phyloP scores from a whole-genome alignment of 495 filamentous ascomycete species.

The Aspergillus nidulans region DNA sequence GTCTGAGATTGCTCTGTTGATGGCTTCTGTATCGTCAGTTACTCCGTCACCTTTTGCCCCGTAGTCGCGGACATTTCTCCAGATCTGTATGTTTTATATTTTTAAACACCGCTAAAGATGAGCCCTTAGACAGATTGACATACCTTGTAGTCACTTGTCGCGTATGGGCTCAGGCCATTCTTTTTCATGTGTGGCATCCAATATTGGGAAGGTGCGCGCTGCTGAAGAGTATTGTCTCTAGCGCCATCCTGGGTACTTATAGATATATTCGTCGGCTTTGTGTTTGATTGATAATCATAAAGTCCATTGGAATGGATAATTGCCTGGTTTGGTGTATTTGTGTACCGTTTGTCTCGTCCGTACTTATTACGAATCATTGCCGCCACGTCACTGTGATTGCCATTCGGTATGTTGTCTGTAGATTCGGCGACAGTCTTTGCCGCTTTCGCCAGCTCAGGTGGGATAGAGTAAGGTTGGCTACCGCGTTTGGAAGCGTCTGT shows the following conservation, averaged over 20 bases:
- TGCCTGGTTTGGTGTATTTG: background rate
- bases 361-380: background rate
- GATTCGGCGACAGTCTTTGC: background rate
- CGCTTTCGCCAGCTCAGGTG: background rate
- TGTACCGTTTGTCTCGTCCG: background rate
- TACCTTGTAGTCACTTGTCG: constrained; percentile 15
- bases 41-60: constrained; percentile 46
- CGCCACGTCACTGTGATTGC: background rate
- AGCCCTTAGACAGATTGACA: background rate
- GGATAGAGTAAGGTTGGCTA: background rate
- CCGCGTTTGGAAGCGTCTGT: background rate
- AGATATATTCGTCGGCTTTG: background rate
- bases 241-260: background rate
- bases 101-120: too few relatives aligned
- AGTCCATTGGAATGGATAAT: background rate
- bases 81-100: constrained; percentile 11
- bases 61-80: constrained; percentile 41
- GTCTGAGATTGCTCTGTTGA: constrained; percentile 45
- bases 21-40: constrained; percentile 51
- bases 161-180: constrained; percentile 12
- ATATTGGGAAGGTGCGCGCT: background rate
- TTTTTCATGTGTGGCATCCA: constrained; percentile 14
- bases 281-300: background rate
- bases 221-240: background rate
- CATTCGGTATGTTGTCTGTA: background rate